phyloP scores from a whole-genome alignment of 441 rosid species.

The Omphalea diandra region DNA sequence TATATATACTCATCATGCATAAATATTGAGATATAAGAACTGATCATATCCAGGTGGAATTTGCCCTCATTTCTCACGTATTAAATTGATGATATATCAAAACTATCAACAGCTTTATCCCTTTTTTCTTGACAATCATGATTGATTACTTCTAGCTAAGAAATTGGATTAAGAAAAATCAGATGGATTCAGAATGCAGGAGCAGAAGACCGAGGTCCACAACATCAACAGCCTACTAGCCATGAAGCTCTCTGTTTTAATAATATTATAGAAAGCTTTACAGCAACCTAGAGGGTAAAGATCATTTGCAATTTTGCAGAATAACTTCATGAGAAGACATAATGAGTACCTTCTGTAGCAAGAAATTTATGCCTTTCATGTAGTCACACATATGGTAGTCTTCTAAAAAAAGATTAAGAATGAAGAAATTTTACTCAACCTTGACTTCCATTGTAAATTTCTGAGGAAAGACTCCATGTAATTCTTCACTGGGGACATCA shows the following conservation, averaged over 20 bases:
- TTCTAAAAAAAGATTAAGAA: background rate
- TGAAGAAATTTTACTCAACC: conserved; percentile 33
- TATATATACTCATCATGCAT: too few relatives aligned
- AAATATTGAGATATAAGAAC: background rate
- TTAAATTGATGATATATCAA: background rate
- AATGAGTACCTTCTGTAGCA: background rate
- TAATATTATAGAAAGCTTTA: too few relatives aligned
- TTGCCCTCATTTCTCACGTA: background rate
- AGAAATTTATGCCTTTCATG: background rate
- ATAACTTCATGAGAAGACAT: too few relatives aligned
- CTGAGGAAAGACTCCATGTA: conserved; percentile 50
- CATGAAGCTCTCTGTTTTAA: too few relatives aligned
- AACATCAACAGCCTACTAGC: background rate
- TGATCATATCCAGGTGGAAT: too few relatives aligned
- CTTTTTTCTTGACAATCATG: background rate
- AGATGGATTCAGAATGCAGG: background rate
- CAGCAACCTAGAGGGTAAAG: background rate
- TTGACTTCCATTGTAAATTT: conserved; percentile 48
- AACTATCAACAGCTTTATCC: background rate
- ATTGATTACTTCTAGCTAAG: background rate
- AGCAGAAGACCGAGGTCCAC: background rate
- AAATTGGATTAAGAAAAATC: background rate
- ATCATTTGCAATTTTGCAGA: background rate
- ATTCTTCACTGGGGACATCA: conserved; percentile 46
- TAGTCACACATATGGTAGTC: background rate